These are phyloP conservation scores for Endotrypanum monterogeii DNA, from an alignment of 208 protist genomes.

Conservation along the genomic window DNA sequence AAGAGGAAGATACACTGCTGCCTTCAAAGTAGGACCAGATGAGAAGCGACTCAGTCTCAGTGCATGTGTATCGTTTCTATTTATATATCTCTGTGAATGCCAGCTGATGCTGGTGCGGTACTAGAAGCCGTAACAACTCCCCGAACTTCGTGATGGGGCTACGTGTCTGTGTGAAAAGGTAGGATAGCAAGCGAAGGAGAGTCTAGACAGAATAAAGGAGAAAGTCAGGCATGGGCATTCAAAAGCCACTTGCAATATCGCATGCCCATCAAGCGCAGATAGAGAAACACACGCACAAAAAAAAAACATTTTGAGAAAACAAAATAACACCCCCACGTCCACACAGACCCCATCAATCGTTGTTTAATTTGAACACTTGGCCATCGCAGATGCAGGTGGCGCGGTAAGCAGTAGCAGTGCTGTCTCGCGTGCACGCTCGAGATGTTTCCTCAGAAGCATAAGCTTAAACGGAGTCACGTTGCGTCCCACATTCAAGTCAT, in stretches of 20 bases:
- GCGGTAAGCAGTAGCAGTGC: conserved; percentile 44
- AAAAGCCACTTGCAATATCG: background rate
- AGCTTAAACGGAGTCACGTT: conserved; percentile 87
- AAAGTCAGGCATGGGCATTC: background rate
- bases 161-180: background rate
- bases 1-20: background rate
- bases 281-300: background rate
- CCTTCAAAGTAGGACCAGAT: background rate
- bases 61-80: background rate
- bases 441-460: conserved; percentile 72
- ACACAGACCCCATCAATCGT: background rate
- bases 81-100: background rate
- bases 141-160: background rate
- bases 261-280: background rate
- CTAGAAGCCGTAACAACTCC: background rate
- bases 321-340: background rate
- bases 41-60: background rate
- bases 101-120: background rate
- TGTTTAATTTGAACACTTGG: background rate
- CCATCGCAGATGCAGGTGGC: background rate
- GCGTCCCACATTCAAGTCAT: conserved; percentile 87
- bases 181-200: background rate
- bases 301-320: no score
- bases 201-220: background rate
- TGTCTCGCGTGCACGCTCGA: conserved; percentile 67